These are phyloP conservation scores for Groenewaldozyma tartarivorans DNA, from an alignment of 805 yeast species.

Conservation along the genomic window DNA sequence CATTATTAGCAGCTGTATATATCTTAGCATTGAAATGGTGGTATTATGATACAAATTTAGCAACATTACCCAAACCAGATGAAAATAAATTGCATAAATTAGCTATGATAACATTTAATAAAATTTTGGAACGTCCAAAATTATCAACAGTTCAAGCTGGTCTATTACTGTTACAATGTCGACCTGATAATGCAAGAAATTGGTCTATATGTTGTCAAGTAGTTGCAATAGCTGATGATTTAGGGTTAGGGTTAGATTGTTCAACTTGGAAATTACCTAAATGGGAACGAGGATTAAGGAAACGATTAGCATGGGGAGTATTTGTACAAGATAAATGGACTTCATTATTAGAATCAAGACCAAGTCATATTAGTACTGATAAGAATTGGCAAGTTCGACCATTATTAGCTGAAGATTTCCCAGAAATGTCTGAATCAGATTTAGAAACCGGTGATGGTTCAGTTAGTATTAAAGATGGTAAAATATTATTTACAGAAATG, in stretches of 20 bases:
- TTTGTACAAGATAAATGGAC: slow-evolving; percentile 90
- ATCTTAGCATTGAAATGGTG: slow-evolving; percentile 88
- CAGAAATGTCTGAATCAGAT: slow-evolving; percentile 22
- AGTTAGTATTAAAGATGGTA: slow-evolving; percentile 10
- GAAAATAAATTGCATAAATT: slow-evolving; percentile 57
- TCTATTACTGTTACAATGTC: slow-evolving; percentile 60
- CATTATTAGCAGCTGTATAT: slow-evolving; percentile 83
- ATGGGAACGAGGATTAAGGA: slow-evolving; percentile 88
- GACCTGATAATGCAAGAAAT: slow-evolving; percentile 46
- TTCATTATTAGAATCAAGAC: slow-evolving; percentile 69
- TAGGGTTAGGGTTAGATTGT: slow-evolving; percentile 88
- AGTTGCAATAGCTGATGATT: slow-evolving; percentile 78
- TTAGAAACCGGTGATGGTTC: slow-evolving; percentile 9
- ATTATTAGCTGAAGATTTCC: slow-evolving; percentile 67
- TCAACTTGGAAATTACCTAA: slow-evolving; percentile 84
- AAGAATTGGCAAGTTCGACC: slow-evolving; percentile 72
- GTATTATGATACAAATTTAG: slow-evolving; percentile 74
- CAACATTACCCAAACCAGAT: slow-evolving; percentile 73
- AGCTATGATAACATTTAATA: slow-evolving; percentile 55
- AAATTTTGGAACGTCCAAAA: slow-evolving; percentile 77
- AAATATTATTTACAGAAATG: slow-evolving; percentile 26
- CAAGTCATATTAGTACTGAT: slow-evolving; percentile 66
- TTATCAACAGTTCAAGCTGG: slow-evolving; percentile 91
- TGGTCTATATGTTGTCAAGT: slow-evolving; percentile 85
- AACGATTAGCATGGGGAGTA: slow-evolving; percentile 92